phyloP scores from a whole-genome alignment of 345 rosid species.

The Crucihimalaya himalaica region DNA sequence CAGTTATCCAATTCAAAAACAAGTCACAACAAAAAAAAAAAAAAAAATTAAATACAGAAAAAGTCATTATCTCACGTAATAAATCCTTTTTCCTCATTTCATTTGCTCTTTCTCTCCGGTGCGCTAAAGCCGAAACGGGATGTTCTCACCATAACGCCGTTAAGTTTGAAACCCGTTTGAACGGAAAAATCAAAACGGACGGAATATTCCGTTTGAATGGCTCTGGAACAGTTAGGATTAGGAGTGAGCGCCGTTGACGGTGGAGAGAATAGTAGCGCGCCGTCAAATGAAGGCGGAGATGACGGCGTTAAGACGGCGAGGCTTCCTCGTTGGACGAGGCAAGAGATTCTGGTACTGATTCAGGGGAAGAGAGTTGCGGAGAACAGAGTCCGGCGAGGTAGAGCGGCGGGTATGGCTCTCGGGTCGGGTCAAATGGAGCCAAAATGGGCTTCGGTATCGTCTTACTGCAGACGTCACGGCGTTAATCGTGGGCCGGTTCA shows the following conservation, averaged over 20 bases:
- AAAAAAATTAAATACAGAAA: not conserved
- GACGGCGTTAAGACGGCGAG: conserved; percentile 68
- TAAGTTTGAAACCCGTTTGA: conserved; percentile 35
- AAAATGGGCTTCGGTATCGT: conserved; percentile 92
- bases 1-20: too few species aligned
- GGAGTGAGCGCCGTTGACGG: conserved; percentile 48
- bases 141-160: conserved; percentile 50
- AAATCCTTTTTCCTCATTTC: conserved; percentile 16
- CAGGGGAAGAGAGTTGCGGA: conserved; percentile 96
- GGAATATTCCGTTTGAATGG: conserved; percentile 45
- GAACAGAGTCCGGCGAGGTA: conserved; percentile 75
- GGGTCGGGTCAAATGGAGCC: conserved; percentile 81
- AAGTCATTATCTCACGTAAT: conserved; percentile 29
- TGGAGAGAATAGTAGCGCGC: conserved; percentile 42
- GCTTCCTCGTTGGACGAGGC: conserved; percentile 97
- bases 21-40: conserved; percentile 3
- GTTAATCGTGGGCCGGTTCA: conserved; percentile 97
- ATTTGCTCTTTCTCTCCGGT: conserved; percentile 14
- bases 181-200: not conserved
- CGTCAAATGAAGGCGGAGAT: conserved; percentile 54
- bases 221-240: conserved; percentile 53
- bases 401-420: conserved; percentile 66
- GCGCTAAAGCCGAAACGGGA: conserved; percentile 52
- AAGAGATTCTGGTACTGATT: conserved; percentile 90
- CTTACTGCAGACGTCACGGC: conserved; percentile 85